Evolutionary conservation across 2,329 filamentous ascomycete species (phyloP).

Genomic region (Hypoxylon sp.): DNA sequence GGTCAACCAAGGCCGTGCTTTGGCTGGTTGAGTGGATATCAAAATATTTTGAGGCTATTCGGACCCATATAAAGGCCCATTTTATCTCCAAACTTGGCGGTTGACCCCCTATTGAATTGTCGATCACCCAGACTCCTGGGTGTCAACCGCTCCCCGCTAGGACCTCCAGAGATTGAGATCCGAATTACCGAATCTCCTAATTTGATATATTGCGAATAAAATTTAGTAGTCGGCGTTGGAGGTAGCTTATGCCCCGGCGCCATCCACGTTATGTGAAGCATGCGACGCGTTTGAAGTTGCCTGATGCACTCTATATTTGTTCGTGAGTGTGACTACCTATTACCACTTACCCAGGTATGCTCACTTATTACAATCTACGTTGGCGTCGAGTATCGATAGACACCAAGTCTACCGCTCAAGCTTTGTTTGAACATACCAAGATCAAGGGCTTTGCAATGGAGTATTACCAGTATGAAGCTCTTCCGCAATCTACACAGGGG

Average conservation of each 20-base stretch:
- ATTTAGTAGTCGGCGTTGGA: not conserved
- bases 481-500: slow-evolving; percentile 2
- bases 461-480: slow-evolving; percentile 1
- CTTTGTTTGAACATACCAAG: not conserved
- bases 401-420: not conserved
- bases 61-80: slow-evolving; percentile 15
- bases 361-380: not conserved
- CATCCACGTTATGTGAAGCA: not conserved
- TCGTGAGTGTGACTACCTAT: not conserved
- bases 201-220: not conserved
- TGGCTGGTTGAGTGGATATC: slow-evolving; percentile 9
- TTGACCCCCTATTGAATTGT: not conserved
- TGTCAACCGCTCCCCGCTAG: not conserved
- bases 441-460: not conserved
- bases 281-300: not conserved
- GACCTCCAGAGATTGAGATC: not conserved
- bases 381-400: not conserved
- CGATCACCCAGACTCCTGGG: slow-evolving; percentile 17
- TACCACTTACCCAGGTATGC: not conserved
- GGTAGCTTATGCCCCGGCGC: slow-evolving; percentile 1
- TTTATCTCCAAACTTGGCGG: slow-evolving; percentile 1
- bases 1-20: not conserved
- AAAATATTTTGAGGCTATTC: slow-evolving; percentile 23
- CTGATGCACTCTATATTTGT: not conserved
- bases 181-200: not conserved